These are phyloP conservation scores for Talaromyces sp. DNA, from an alignment of 2,329 filamentous ascomycete genomes.

Conservation along the genomic window DNA sequence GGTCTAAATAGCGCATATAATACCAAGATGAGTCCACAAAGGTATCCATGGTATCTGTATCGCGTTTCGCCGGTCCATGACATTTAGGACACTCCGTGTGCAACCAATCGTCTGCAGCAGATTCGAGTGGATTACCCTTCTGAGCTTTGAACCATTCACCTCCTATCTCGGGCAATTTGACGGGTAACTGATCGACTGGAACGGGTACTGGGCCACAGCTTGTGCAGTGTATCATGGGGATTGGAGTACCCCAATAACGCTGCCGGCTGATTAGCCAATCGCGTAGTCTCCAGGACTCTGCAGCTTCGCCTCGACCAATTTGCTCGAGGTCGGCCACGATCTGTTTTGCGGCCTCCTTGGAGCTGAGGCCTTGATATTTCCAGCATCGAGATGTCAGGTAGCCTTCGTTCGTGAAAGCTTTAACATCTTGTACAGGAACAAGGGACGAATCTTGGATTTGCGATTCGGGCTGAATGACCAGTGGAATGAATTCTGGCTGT, in stretches of 20 bases:
- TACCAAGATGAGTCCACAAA: slow-evolving; percentile 97
- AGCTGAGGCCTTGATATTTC: slow-evolving; percentile 61
- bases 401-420: slow-evolving; percentile 63
- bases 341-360: slow-evolving; percentile 58
- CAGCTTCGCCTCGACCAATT: slow-evolving; percentile 57
- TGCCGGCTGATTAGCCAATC: slow-evolving; percentile 94
- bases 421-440: slow-evolving; percentile 39
- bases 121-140: slow-evolving; percentile 72
- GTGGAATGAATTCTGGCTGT: slow-evolving; percentile 56
- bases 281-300: slow-evolving; percentile 73
- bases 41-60: slow-evolving; percentile 94
- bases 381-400: slow-evolving; percentile 65
- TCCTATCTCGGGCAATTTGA: slow-evolving; percentile 67
- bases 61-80: slow-evolving; percentile 65
- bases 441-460: slow-evolving; percentile 17
- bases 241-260: slow-evolving; percentile 86
- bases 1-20: slow-evolving; percentile 74
- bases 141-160: slow-evolving; percentile 66
- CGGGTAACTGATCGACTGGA: slow-evolving; percentile 70
- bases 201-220: slow-evolving; percentile 77
- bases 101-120: slow-evolving; percentile 65
- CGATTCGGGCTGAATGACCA: slow-evolving; percentile 54
- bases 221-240: slow-evolving; percentile 79
- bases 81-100: slow-evolving; percentile 72
- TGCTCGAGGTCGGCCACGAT: slow-evolving; percentile 54